Base-by-base conservation (phyloP, 78 protist species). In the Dictyostelium brefeldianum region DNA sequence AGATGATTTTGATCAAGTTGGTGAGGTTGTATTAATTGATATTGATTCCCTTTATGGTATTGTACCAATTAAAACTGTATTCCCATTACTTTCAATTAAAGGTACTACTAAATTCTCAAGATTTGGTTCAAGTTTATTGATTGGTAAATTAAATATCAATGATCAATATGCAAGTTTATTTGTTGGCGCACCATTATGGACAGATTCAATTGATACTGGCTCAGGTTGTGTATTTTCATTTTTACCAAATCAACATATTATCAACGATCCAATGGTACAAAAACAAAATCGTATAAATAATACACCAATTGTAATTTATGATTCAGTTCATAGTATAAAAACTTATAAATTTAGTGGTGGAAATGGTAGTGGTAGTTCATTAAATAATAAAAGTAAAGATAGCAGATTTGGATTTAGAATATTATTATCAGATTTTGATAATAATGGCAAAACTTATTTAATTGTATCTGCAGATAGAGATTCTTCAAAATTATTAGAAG, bases 151-250 rank as follows among this genome's bases (percentile, higher is more conserved):
- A 4, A 12, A 56, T 12, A 14, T 46, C 5, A 15, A 14, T 20
- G 80, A 51, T 14, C 25, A 31, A 69, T 17, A 27, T 29, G 74
- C 92, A 2, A 27, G 43, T 47, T 57, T 85, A 9, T 85, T 65
- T n/a, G 48, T 85, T 46, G 83, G 92, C 10, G 48, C 92, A 14
- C 92, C 92, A 54, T 47, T 85, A 7, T 85, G 92, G 92, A 85
- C 92, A 25, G 75, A 85, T 29, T 27, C 64, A 7, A 43, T 74
- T 17, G 87, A 80, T 20, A 20, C 53, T 20, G 92, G 92, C 8
- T 50, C 92, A 3, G 92, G 92, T 29, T 47, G 65, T 62, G 92
- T 85, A 1, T 85, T 65, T 53, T 4, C 54, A 17, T 85, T 47
- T 69, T 18, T 8, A 9, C 71, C 83, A 22, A 56, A 20, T 10